A percentile compares a stretch with the other conserved stretches of the same genome.
Evolutionary conservation across 768 basidiomycete species (phyloP).

Genomic region (Pholiota molesta): DNA sequence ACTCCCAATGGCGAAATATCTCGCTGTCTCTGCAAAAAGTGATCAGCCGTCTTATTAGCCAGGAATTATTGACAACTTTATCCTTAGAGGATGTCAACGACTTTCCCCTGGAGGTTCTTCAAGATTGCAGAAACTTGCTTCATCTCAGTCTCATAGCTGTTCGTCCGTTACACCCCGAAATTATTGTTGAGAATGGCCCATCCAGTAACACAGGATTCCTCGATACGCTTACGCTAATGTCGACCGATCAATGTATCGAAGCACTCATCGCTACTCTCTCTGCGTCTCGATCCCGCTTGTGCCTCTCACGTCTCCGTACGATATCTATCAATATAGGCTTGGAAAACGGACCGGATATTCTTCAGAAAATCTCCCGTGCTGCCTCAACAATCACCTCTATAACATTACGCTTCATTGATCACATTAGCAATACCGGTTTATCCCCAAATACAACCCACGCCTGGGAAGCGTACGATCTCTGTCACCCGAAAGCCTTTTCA

Average conservation of each 20-base stretch:
- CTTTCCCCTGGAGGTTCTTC: neutral
- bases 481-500: neutral
- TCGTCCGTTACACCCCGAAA: neutral
- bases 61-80: neutral
- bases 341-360: neutral
- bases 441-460: neutral
- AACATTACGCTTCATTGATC: neutral
- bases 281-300: neutral
- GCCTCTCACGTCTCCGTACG: neutral
- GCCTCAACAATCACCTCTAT: neutral
- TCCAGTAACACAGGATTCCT: neutral
- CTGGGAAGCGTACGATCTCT: neutral
- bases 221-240: conserved; percentile 14
- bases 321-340: neutral
- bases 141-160: neutral
- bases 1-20: neutral
- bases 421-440: neutral
- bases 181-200: neutral
- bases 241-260: conserved; percentile 15
- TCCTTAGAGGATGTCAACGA: neutral
- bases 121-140: neutral
- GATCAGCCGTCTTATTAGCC: neutral
- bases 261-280: conserved; percentile 1
- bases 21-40: neutral
- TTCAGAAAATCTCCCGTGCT: neutral